Evolutionary conservation across 495 filamentous ascomycete species (phyloP).

Genomic region (Pyrenula massariospora): DNA sequence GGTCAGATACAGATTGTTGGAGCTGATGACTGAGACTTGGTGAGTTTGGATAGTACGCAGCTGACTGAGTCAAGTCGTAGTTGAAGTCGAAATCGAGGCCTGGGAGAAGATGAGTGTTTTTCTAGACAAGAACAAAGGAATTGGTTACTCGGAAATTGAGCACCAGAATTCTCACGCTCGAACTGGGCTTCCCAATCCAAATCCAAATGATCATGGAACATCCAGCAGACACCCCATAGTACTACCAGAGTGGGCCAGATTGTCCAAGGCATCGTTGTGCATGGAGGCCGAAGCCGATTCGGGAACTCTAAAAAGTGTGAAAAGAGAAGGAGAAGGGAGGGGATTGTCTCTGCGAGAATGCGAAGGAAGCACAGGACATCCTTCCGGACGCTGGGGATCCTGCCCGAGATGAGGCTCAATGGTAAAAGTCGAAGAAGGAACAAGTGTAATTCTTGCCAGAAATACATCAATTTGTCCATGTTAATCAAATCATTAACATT

Average conservation of each 20-base stretch:
- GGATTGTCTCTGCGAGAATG: too few relatives aligned
- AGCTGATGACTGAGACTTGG: neutral
- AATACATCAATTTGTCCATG: neutral
- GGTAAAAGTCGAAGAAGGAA: neutral
- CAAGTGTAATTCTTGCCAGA: neutral
- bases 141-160: neutral
- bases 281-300: constrained; percentile 24
- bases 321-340: neutral
- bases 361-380: neutral
- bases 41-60: neutral
- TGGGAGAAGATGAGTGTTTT: constrained; percentile 1
- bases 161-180: neutral
- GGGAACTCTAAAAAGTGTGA: constrained; percentile 15
- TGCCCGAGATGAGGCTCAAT: neutral
- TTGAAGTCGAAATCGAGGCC: neutral
- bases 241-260: constrained; percentile 36
- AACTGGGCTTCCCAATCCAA: neutral
- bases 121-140: neutral
- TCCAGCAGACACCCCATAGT: constrained; percentile 46
- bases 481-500: neutral
- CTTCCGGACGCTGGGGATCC: neutral
- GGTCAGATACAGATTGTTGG: neutral
- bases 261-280: constrained; percentile 42
- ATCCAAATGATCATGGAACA: constrained; percentile 24
- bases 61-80: neutral